phyloP scores from a whole-genome alignment of 768 basidiomycete species.

The Austroboletus eburneus region DNA sequence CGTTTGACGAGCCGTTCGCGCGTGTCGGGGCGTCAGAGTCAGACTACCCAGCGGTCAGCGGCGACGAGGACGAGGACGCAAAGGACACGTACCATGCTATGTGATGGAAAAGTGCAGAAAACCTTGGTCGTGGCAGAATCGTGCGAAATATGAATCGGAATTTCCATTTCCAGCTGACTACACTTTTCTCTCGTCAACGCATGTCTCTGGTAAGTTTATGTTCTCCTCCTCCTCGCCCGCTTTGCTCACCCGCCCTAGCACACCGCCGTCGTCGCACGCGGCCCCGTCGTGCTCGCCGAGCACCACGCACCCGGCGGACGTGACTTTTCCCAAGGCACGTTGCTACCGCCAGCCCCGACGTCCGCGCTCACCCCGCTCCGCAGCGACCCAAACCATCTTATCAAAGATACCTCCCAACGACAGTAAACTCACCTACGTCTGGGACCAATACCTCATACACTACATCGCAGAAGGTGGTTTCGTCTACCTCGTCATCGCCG shows the following conservation, averaged over 20 bases:
- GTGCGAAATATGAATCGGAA: constrained; percentile 23
- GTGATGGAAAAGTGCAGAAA: constrained; percentile 6
- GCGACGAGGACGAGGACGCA: neutral
- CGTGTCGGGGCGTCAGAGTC: constrained; percentile 68
- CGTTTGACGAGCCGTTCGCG: constrained; percentile 38
- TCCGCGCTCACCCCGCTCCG: too few species aligned
- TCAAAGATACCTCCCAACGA: constrained; percentile 92
- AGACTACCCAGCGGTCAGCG: constrained; percentile 44
- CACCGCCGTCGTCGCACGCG: constrained; percentile 80
- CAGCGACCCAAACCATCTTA: constrained; percentile 84
- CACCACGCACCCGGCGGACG: constrained; percentile 68
- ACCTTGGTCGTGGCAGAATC: constrained; percentile 21
- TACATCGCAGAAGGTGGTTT: constrained; percentile 88
- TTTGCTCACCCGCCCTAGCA: too few species aligned
- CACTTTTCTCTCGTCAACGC: too few species aligned
- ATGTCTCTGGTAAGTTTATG: constrained; percentile 30
- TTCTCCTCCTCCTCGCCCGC: too few species aligned
- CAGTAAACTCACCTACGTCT: constrained; percentile 81
- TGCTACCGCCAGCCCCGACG: neutral
- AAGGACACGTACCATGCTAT: constrained; percentile 32
- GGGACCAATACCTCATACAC: constrained; percentile 93
- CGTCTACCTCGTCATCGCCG: constrained; percentile 90
- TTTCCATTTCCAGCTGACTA: constrained; percentile 20
- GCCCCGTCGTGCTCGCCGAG: constrained; percentile 79
- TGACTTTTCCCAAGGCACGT: constrained; percentile 82